These are phyloP conservation scores for Macrotyloma uniflorum DNA, from an alignment of 306 rosid species.

Conservation along the genomic window DNA sequence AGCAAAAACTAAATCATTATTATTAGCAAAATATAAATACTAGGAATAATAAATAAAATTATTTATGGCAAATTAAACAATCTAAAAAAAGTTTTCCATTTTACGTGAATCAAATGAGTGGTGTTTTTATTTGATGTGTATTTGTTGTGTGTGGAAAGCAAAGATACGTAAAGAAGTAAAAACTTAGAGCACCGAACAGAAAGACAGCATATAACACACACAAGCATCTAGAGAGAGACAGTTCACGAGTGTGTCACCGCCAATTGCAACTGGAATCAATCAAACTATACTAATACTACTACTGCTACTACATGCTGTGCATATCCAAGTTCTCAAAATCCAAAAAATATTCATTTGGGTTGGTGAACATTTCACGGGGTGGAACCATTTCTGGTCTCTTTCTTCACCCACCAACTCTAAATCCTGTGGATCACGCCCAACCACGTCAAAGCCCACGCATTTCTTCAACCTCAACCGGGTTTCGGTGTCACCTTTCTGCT, in stretches of 20 bases:
- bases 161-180: background rate
- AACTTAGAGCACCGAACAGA: background rate
- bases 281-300: too few relatives aligned
- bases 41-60: too few relatives aligned
- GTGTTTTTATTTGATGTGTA: too few relatives aligned
- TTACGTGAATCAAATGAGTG: too few relatives aligned
- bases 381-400: conserved; percentile 54
- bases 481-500: background rate
- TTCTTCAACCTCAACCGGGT: conserved; percentile 26
- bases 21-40: too few relatives aligned
- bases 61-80: too few relatives aligned
- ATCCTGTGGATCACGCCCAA: conserved; percentile 38
- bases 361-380: conserved; percentile 82
- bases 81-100: too few relatives aligned
- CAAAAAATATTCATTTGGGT: conserved; percentile 22
- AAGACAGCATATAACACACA: background rate
- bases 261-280: background rate
- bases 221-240: background rate
- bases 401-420: conserved; percentile 54
- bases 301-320: background rate
- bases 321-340: background rate
- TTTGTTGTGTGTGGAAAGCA: too few relatives aligned
- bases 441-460: conserved; percentile 52
- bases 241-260: conserved; percentile 27
- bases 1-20: too few relatives aligned